Percentiles rank a stretch among this genome's conserved stretches.
Conservation (phyloP, 768 basidiomycete genomes). For the Panaeolus papilionaceus region DNA sequence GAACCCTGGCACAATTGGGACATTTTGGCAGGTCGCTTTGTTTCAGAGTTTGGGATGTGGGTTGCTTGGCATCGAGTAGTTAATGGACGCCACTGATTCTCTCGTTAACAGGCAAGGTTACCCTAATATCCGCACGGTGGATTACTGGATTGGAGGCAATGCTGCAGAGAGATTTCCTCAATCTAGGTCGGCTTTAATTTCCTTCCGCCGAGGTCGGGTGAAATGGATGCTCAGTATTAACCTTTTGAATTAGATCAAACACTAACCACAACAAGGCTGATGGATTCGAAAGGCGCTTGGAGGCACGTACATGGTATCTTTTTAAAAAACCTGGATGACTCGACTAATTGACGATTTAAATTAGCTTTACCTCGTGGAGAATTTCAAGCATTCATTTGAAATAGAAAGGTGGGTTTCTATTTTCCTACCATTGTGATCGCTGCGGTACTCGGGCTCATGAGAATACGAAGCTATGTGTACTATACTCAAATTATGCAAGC, state of each 20-base stretch:
- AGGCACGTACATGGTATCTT: constrained; percentile 50
- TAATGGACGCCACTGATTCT: background rate
- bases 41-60: constrained; percentile 94
- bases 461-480: constrained; percentile 75
- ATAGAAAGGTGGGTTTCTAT: constrained; percentile 69
- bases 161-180: constrained; percentile 83
- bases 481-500: constrained; percentile 98
- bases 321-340: background rate
- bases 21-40: constrained; percentile 86
- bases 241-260: constrained; percentile 51
- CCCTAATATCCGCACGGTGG: constrained; percentile 87
- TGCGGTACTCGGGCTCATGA: constrained; percentile 6
- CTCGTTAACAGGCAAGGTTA: constrained; percentile 73
- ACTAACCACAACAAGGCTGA: constrained; percentile 92
- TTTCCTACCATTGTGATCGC: background rate
- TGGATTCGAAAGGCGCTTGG: constrained; percentile 83
- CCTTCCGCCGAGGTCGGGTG: constrained; percentile 12
- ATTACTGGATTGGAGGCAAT: constrained; percentile 87
- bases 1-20: constrained; percentile 97
- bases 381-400: constrained; percentile 89
- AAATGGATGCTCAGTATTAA: constrained; percentile 7
- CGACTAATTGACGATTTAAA: background rate
- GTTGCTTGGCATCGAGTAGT: constrained; percentile 24
- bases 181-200: constrained; percentile 61
- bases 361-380: constrained; percentile 91